Conservation (phyloP, 192 early-diverging fungal genomes). For the Rhizoclosmatium globosum region DNA sequence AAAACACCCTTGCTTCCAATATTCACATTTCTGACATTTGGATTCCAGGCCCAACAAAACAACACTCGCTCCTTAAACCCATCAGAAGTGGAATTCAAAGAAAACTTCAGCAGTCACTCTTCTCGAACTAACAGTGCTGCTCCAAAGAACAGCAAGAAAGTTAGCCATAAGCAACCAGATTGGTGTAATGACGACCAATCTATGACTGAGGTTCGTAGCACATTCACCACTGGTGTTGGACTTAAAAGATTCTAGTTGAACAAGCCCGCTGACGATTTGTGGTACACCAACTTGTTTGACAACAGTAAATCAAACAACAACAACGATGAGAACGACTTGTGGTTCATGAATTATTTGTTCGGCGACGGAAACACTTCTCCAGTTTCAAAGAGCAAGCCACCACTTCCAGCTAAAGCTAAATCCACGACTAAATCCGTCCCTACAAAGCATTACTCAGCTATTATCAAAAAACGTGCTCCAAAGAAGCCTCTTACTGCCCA, state of each 20-base stretch:
- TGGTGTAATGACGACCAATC: slow-evolving; percentile 10
- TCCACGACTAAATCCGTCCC: background rate
- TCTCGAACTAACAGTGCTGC: background rate
- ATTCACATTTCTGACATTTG: too few species aligned
- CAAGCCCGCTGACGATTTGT: background rate
- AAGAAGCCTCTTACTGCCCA: background rate
- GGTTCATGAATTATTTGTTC: slow-evolving; percentile 21
- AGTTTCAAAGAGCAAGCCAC: background rate
- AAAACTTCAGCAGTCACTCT: background rate
- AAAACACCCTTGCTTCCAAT: too few species aligned
- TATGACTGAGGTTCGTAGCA: background rate
- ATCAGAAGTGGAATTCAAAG: too few species aligned
- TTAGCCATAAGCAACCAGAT: slow-evolving; percentile 1
- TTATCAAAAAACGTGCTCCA: background rate
- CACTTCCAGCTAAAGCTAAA: slow-evolving; percentile 4
- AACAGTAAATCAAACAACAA: background rate
- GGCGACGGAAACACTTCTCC: background rate
- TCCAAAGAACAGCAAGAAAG: background rate
- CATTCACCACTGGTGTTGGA: too few species aligned
- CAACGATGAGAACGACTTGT: slow-evolving; percentile 21
- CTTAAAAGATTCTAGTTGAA: background rate
- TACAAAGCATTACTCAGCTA: background rate
- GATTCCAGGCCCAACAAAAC: too few species aligned
- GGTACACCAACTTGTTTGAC: background rate
- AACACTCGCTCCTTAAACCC: too few species aligned